Evolutionary conservation across 495 filamentous ascomycete genomes (phyloP).

Genomic region (Staphylotrichum longicolle): DNA sequence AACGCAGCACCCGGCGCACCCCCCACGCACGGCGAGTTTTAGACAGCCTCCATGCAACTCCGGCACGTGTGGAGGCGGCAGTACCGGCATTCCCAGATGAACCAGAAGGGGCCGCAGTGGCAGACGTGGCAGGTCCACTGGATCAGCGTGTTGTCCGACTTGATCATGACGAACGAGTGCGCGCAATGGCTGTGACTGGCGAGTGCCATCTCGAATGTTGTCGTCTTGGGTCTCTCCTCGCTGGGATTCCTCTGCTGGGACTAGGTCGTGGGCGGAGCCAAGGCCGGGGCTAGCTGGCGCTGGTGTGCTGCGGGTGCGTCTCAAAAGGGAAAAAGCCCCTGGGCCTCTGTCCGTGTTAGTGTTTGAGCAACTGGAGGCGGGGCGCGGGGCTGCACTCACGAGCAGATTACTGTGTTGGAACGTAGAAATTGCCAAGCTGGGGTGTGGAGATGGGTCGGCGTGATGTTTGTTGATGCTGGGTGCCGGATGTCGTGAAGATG

Average conservation of each 20-base stretch:
- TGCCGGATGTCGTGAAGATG: too few species aligned
- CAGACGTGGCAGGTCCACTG: constrained; percentile 77
- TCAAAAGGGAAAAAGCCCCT: constrained; percentile 24
- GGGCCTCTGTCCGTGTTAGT: constrained; percentile 25
- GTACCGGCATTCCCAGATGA: constrained; percentile 74
- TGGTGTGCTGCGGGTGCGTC: constrained; percentile 18
- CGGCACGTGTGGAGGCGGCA: constrained; percentile 76
- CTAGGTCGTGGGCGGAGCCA: constrained; percentile 15
- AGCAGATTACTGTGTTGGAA: neutral
- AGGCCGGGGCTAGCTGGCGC: neutral
- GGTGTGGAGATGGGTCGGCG: neutral
- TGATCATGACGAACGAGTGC: constrained; percentile 73
- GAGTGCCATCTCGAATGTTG: constrained; percentile 55
- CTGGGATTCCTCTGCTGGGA: neutral
- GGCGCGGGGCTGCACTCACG: constrained; percentile 16
- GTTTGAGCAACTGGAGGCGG: constrained; percentile 6
- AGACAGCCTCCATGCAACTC: constrained; percentile 59
- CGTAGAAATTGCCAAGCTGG: neutral
- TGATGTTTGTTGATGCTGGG: too few species aligned
- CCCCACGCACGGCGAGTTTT: constrained; percentile 17
- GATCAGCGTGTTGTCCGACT: constrained; percentile 69
- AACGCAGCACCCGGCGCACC: constrained; percentile 15
- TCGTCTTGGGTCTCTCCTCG: constrained; percentile 2
- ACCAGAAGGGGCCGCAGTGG: constrained; percentile 76
- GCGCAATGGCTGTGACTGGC: constrained; percentile 59